Evolutionary conservation across 805 yeast genomes (phyloP).

Genomic region (Wickerhamiella brachini): DNA sequence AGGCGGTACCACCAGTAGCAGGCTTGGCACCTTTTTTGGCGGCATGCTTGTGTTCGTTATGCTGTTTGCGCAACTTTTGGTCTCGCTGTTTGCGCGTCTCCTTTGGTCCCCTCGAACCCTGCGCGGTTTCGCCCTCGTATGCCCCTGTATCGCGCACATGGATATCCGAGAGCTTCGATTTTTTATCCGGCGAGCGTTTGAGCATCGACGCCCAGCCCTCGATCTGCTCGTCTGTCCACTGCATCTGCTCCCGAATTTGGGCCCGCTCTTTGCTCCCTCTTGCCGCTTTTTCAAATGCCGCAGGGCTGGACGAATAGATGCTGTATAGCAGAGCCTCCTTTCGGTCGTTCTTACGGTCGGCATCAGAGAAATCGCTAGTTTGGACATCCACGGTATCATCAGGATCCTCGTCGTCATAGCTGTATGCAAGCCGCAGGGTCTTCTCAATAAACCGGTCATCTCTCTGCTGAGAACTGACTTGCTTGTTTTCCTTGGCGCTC

Average conservation of each 20-base stretch:
- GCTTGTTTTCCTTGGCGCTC: conserved; percentile 13
- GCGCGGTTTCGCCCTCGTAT: neutral
- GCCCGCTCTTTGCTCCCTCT: conserved; percentile 41
- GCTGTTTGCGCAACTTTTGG: conserved; percentile 35
- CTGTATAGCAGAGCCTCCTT: conserved; percentile 12
- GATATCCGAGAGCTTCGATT: conserved; percentile 11
- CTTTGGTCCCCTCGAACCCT: neutral
- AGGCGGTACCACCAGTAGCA: too few species aligned
- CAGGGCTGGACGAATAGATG: conserved; percentile 28
- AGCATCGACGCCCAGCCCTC: conserved; percentile 88
- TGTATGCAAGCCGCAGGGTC: conserved; percentile 32
- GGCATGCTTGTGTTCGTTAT: conserved; percentile 7
- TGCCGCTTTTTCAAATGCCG: conserved; percentile 32
- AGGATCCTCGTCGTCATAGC: conserved; percentile 46
- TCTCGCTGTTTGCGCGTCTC: conserved; percentile 13
- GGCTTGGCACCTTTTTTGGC: too few species aligned
- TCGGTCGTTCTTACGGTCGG: conserved; percentile 37
- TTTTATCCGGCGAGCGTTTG: conserved; percentile 47
- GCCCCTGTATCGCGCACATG: neutral
- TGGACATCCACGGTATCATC: conserved; percentile 42
- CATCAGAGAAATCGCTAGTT: conserved; percentile 17
- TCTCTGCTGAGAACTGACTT: conserved; percentile 7
- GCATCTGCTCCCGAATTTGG: conserved; percentile 36
- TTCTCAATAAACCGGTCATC: conserved; percentile 7
- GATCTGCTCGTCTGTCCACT: conserved; percentile 80